Evolutionary conservation across 305 asterid species (phyloP), one percentile per base, ranked within the genome.

Genomic region (Caryopteris hybrid): DNA sequence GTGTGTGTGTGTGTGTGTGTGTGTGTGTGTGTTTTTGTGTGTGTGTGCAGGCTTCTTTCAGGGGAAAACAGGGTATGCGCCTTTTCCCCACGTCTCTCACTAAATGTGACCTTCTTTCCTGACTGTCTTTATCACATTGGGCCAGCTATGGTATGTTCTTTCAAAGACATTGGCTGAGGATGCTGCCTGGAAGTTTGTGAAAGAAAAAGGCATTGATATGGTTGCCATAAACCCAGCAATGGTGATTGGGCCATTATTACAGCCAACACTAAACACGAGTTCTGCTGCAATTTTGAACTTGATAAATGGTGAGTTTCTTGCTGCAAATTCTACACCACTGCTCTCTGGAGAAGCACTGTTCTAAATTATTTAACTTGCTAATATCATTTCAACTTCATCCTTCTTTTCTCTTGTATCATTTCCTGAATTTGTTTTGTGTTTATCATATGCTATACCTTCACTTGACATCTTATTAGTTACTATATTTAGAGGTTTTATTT

Each of bases 151-250:
- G 96, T 86, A 88, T 65, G 85, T 84, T 39, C 91, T 88, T 66
- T 86, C 91, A 10, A 88, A 88, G 78, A 88, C 93, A 36, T 75
- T 88, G 82, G 96, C 93, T 13, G 96, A 88, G 84, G 86, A 88
- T n/a, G 89, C 93, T 63, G 93, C 93, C 13, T 86, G 93, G 91
- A 83, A 84, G 69, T 88, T 86, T 68, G 86, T 75, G 67, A 83
- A 83, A 68, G 93, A 88, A 79, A 86, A 80, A 72, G 87, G 86
- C 45, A 76, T 88, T 22, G 80, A 84, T 63, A 57, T 86, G 96
- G 91, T 83, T 23, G 11, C 81, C 61, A 77, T 88, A 73, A 86
- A 88, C 77, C 96, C 93, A 2, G 85, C 88, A 34, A 75, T 83
- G 89, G 93, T 86, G 54, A 82, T 84, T 69, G 96, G 96, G 61